Base-by-base conservation (phyloP, 2,329 filamentous ascomycete species). In the Ciborinia camelliae region DNA sequence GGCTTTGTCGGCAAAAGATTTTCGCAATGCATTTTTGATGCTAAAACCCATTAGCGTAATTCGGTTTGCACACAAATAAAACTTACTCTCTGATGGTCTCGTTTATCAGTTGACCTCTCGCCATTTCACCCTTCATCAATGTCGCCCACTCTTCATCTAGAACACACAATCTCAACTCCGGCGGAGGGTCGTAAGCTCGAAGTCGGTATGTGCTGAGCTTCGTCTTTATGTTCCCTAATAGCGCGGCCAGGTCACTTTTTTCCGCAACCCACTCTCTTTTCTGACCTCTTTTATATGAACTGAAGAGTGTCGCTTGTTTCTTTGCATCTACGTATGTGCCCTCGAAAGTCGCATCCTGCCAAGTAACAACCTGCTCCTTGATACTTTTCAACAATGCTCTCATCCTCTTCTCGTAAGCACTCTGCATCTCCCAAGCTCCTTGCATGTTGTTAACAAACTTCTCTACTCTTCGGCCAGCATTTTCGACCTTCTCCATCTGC, bases 401-500 rank as follows among this genome's bases (percentile, higher is more conserved):
- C 91, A 98, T 96, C 67, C 95, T 86, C 73, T 90, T 85, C 81
- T 99, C 95, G 75, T 94, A 99, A 37, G 90, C 91, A 75, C 92
- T 96, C 78, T 99, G 93, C 95, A 99, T 99, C 79, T 97, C 94
- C 95, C 95, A 99, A 10, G 95, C 94, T 28, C 95, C 95, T 75
- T 97, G 92, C 95, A 99, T 98, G 77, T 95, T 98, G 75, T 91
- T 92, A 72, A 99, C 91, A 74, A 99, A 99, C 78, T 99, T 99
- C 80, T 99, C 95, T 6, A 99, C 95, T 71, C 95, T 86, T 67
- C 95, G 86, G 6, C 95, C 95, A 4, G 95, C 95, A 75, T 99
- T 99, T 78, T 99, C 95, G 10, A 99, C 95, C 76, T 94, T 90
- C 79, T 99, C 95, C 88, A 99, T 96, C 75, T 98, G 94, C 37